Base-by-base conservation (phyloP, 495 filamentous ascomycete species). In the Lentithecium fluviatile region DNA sequence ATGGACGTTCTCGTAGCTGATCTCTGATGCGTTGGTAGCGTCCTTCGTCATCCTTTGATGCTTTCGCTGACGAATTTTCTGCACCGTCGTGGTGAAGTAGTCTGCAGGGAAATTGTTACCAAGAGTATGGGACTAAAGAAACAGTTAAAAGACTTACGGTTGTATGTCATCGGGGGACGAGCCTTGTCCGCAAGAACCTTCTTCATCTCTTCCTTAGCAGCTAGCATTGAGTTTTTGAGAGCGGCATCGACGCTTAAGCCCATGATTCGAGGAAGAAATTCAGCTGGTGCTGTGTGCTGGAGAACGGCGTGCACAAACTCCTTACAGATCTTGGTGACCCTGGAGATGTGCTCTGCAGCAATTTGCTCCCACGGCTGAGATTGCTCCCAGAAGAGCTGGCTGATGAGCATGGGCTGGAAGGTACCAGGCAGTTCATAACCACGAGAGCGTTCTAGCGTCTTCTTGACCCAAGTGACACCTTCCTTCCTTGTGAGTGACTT, bases 321-420 rank as follows among this genome's bases (percentile, higher is more conserved):
- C 1, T 52, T 46, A 51, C 73, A 73, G 7, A 49, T 37, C 2
- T 32, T 23, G 7, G 50, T 21, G 24, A 73, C 69, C 11, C 60
- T 45, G 13, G 69, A 48, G 42, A 74, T 58, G 36, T 75, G 70
- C 4, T 46, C 23, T 24, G 12, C 1, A 0, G 70, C 62, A 38
- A 65, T 47, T 11, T 37, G 42, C 21, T 66, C 17, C 67, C 69
- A 68, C 2, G 34, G 46, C 24, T 42, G 19, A 2, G 60, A 66
- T 36, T 68, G 65, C 50, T 70, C 65, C 65, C 65, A 69, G 56
- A 70, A 68, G 2, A 68, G 42, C 47, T 70, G 57, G n/a, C 45
- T 54, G 45, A 68, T 64, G 11, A 68, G 29, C 13, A 66, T 6
- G 2, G 68, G 61, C 42, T 70, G 68, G 61, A 66, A 66, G 45